Percentiles rank a stretch among this genome's conserved stretches.
Conservation (phyloP, 495 filamentous ascomycete species). For the Neurospora sp. region DNA sequence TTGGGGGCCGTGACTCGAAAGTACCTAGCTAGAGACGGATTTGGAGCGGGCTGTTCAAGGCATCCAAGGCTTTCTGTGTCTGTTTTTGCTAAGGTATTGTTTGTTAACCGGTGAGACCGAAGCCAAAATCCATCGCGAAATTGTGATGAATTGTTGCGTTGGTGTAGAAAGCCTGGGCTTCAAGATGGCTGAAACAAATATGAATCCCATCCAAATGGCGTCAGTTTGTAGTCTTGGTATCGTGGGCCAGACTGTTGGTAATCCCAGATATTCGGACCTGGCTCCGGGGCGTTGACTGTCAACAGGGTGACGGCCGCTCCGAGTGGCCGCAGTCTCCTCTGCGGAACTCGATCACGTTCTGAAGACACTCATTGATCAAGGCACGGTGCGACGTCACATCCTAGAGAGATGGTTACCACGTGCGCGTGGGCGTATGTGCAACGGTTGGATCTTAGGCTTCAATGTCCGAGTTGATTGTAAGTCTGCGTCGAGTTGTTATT, state of each 20-base stretch:
- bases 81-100: neutral
- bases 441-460: neutral
- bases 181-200: neutral
- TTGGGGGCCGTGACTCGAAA: neutral
- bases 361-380: neutral
- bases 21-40: neutral
- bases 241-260: neutral
- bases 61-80: neutral
- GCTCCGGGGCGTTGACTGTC: neutral
- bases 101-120: neutral
- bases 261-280: neutral
- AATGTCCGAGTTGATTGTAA: neutral
- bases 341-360: neutral
- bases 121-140: neutral
- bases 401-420: neutral
- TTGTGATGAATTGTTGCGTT: neutral
- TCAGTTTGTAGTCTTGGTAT: neutral
- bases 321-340: neutral
- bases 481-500: neutral
- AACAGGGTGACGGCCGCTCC: neutral
- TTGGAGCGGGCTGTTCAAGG: neutral
- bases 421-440: neutral
- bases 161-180: neutral
- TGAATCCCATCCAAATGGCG: neutral
- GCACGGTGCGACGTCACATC: neutral